Percentiles rank a stretch among this genome's conserved stretches.
Evolutionary conservation across 176 grass and related monocot species (phyloP).

Genomic region (Metroxylon sagu): DNA sequence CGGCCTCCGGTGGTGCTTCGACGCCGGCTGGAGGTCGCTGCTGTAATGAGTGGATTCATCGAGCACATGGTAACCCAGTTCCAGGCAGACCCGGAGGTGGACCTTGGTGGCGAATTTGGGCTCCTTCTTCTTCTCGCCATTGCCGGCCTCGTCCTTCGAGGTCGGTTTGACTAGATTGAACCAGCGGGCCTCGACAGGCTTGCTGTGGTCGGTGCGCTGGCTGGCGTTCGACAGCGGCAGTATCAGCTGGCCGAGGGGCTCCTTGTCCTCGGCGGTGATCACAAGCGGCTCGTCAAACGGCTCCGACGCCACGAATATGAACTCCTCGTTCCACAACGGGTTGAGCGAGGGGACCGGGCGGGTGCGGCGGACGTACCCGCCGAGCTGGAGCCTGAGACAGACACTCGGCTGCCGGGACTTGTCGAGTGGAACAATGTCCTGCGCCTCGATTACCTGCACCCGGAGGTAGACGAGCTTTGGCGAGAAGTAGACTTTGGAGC

Average conservation of each 20-base stretch:
- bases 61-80: slow-evolving; percentile 81
- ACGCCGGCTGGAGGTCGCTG: slow-evolving; percentile 67
- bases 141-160: slow-evolving; percentile 31
- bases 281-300: slow-evolving; percentile 70
- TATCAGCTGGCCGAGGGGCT: slow-evolving; percentile 37
- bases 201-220: slow-evolving; percentile 37
- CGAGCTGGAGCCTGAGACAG: slow-evolving; percentile 43
- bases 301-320: slow-evolving; percentile 63
- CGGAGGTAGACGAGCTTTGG: slow-evolving; percentile 67
- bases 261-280: slow-evolving; percentile 68
- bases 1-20: slow-evolving; percentile 44
- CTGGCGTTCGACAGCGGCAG: slow-evolving; percentile 19
- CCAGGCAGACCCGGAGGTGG: slow-evolving; percentile 45
- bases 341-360: slow-evolving; percentile 19
- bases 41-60: slow-evolving; percentile 73
- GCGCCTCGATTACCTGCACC: slow-evolving; percentile 35
- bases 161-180: slow-evolving; percentile 40
- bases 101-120: slow-evolving; percentile 58
- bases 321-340: slow-evolving; percentile 73
- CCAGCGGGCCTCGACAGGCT: slow-evolving; percentile 43
- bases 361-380: slow-evolving; percentile 32
- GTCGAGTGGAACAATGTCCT: slow-evolving; percentile 45
- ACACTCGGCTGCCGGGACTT: slow-evolving; percentile 26
- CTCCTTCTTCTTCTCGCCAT: slow-evolving; percentile 15
- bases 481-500: slow-evolving; percentile 65